Percentiles rank a stretch among this genome's conserved stretches.
Conservation (phyloP, 2,329 filamentous ascomycete genomes). For the Pseudogymnoascus sp. region DNA sequence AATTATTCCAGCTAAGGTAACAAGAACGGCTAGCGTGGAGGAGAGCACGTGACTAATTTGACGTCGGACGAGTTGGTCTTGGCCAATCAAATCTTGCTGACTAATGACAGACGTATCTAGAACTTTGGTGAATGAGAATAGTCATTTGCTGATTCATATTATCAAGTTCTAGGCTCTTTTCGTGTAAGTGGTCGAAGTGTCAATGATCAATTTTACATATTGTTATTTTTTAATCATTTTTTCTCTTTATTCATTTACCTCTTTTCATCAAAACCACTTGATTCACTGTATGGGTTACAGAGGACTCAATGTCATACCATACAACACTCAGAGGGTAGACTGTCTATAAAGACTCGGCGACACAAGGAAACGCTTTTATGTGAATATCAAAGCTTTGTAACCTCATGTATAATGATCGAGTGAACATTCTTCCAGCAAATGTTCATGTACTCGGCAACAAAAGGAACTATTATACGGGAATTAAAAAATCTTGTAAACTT, state of each 20-base stretch:
- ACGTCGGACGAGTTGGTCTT: neutral
- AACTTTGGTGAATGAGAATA: neutral
- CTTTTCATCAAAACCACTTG: no score
- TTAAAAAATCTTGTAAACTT: neutral
- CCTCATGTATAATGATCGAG: no score
- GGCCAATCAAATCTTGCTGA: neutral
- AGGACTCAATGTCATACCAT: no score
- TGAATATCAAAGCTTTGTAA: neutral
- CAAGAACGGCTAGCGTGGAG: neutral
- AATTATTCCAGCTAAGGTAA: slow-evolving; percentile 3
- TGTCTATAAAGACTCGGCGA: neutral
- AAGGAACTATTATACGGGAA: neutral
- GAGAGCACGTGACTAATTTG: neutral
- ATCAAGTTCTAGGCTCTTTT: neutral
- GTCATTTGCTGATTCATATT: neutral
- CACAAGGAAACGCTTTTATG: neutral
- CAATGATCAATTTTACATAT: neutral
- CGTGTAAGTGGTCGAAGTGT: neutral
- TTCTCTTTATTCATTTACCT: neutral
- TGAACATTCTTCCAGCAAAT: neutral
- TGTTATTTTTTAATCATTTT: neutral
- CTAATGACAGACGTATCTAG: neutral
- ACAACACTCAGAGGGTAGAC: neutral
- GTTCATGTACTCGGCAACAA: neutral
- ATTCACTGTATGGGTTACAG: no score